A percentile compares a stretch with the other conserved stretches of the same genome.
Evolutionary conservation across 139 green algal species (phyloP).

Genomic region (Spirogloea muscicola): DNA sequence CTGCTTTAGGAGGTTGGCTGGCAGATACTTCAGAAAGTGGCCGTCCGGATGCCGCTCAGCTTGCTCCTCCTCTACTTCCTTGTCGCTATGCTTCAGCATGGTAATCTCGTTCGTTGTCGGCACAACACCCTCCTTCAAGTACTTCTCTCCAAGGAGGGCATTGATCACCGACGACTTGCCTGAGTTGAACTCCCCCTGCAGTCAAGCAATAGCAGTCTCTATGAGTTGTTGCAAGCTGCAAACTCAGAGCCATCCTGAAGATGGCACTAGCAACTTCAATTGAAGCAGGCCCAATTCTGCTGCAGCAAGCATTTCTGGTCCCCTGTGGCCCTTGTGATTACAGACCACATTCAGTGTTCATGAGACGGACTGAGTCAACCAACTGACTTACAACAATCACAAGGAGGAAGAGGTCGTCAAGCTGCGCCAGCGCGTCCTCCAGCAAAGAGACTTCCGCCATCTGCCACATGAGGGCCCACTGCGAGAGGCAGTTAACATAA

Average conservation of each 20-base stretch:
- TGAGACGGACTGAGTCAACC: neutral
- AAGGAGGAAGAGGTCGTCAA: conserved; percentile 93
- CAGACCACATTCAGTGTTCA: neutral
- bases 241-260: no score
- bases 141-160: conserved; percentile 75
- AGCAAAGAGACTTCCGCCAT: conserved; percentile 49
- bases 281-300: no score
- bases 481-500: neutral
- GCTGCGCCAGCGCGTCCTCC: conserved; percentile 50
- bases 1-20: conserved; percentile 66
- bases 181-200: conserved; percentile 94
- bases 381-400: conserved; percentile 59
- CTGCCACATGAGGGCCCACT: neutral
- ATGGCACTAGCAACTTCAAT: no score
- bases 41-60: conserved; percentile 76
- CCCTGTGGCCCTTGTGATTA: no score
- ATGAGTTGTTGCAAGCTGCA: no score
- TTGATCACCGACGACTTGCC: conserved; percentile 91
- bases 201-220: conserved; percentile 55
- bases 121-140: conserved; percentile 86
- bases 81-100: conserved; percentile 71
- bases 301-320: no score
- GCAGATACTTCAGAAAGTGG: conserved; percentile 71
- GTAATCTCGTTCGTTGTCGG: conserved; percentile 99
- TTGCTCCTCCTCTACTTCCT: neutral